Conservation (phyloP, 768 basidiomycete species). For the Cubamyces sp. region DNA sequence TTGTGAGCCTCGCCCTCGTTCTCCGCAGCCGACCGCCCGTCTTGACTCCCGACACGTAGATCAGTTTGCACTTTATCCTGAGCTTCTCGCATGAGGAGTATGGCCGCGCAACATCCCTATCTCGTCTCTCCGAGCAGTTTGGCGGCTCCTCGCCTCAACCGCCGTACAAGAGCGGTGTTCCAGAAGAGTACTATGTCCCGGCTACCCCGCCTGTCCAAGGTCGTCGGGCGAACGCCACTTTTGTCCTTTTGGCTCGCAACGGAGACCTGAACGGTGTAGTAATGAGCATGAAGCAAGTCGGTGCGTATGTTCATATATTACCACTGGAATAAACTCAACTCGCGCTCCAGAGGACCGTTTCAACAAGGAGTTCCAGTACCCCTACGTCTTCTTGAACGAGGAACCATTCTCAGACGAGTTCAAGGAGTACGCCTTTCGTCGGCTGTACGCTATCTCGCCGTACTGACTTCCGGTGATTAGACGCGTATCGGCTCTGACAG, state of each 20-base stretch:
- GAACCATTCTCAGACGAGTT: conserved; percentile 75
- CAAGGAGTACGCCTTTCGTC: conserved; percentile 51
- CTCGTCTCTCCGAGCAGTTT: conserved; percentile 39
- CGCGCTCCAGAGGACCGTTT: conserved; percentile 48
- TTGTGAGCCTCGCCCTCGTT: conserved; percentile 30
- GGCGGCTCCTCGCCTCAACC: conserved; percentile 35
- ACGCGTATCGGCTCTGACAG: conserved; percentile 61
- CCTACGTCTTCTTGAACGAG: conserved; percentile 87
- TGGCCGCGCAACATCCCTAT: conserved; percentile 48
- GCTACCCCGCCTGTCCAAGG: conserved; percentile 20
- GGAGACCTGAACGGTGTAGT: conserved; percentile 47
- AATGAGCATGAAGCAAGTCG: conserved; percentile 58
- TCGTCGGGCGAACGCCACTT: conserved; percentile 57
- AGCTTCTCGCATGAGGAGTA: conserved; percentile 55
- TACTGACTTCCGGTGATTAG: conserved; percentile 42
- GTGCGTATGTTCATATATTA: conserved; percentile 17
- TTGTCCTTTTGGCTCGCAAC: conserved; percentile 57
- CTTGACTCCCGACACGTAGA: conserved; percentile 38
- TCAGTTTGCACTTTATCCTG: conserved; percentile 59
- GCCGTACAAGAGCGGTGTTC: conserved; percentile 61
- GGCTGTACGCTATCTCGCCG: not conserved
- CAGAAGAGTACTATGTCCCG: conserved; percentile 39
- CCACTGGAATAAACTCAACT: not conserved
- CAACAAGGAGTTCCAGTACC: conserved; percentile 68
- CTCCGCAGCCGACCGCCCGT: not conserved